phyloP scores from a whole-genome alignment of 2,329 filamentous ascomycete species.

The Neurospora sp. region DNA sequence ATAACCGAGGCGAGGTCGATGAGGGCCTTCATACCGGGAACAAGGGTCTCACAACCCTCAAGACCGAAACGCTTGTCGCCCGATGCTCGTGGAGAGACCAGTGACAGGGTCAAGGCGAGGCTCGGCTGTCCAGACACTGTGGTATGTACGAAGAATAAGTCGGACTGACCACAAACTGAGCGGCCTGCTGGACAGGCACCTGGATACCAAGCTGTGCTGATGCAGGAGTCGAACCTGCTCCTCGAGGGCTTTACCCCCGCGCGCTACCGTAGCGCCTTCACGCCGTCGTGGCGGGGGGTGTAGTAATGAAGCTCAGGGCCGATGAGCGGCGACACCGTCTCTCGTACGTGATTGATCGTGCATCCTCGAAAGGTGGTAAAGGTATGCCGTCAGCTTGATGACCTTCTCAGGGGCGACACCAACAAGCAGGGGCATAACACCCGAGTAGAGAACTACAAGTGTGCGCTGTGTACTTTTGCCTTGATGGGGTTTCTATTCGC shows the following conservation, averaged over 20 bases:
- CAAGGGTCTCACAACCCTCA: conserved; percentile 91
- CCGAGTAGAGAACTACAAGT: too few relatives aligned
- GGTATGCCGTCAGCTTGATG: neutral
- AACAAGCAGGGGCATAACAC: neutral
- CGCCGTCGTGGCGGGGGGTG: conserved; percentile 39
- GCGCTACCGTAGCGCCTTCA: too few relatives aligned
- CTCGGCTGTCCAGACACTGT: too few relatives aligned
- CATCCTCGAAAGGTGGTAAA: too few relatives aligned
- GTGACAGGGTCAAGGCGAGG: too few relatives aligned
- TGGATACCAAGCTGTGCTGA: neutral
- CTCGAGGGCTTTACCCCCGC: too few relatives aligned
- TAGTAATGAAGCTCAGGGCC: conserved; percentile 47
- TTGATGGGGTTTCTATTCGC: too few relatives aligned
- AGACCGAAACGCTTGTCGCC: conserved; percentile 94
- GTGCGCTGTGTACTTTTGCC: too few relatives aligned
- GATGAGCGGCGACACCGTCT: neutral
- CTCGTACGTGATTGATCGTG: too few relatives aligned
- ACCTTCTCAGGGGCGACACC: neutral
- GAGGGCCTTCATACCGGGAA: conserved; percentile 97
- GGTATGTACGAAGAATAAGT: neutral
- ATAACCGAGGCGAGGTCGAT: conserved; percentile 54
- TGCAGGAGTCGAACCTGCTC: too few relatives aligned
- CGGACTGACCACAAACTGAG: conserved; percentile 2
- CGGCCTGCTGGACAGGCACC: neutral
- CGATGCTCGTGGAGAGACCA: neutral